Evolutionary conservation across 495 filamentous ascomycete species (phyloP).

Genomic region (Pseudevernia furfuracea): DNA sequence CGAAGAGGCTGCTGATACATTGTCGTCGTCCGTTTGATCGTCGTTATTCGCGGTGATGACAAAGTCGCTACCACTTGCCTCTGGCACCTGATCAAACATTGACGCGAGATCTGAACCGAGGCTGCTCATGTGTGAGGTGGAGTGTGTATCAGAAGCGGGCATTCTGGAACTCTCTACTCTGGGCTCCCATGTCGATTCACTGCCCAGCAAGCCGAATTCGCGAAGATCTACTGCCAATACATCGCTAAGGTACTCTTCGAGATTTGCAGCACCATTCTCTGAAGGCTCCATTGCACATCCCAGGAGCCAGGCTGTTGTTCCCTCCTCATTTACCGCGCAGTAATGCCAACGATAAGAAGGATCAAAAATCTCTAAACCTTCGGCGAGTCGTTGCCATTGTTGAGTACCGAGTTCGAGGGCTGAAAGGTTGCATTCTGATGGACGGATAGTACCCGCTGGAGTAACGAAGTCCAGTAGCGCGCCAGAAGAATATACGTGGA

Average conservation of each 20-base stretch:
- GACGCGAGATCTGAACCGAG: constrained; percentile 73
- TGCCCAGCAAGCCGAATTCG: constrained; percentile 79
- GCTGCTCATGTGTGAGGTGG: constrained; percentile 45
- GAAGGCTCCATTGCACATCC: constrained; percentile 70
- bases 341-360: constrained; percentile 92
- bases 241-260: constrained; percentile 88
- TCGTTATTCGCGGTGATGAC: constrained; percentile 69
- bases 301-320: constrained; percentile 93
- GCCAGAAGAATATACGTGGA: constrained; percentile 88
- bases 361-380: constrained; percentile 86
- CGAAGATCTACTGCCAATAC: constrained; percentile 84
- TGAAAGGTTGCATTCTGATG: constrained; percentile 82
- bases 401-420: constrained; percentile 77
- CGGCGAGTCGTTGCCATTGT: constrained; percentile 87
- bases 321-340: constrained; percentile 84
- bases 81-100: constrained; percentile 76
- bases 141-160: constrained; percentile 43
- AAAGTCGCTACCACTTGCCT: constrained; percentile 76
- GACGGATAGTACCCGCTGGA: constrained; percentile 72
- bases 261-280: constrained; percentile 42
- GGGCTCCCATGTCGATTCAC: constrained; percentile 54
- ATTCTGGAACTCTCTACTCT: constrained; percentile 49
- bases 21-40: constrained; percentile 59
- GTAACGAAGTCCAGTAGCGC: constrained; percentile 90
- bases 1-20: constrained; percentile 39